Conservation (phyloP, 495 filamentous ascomycete species). For the Neurospora sp. region DNA sequence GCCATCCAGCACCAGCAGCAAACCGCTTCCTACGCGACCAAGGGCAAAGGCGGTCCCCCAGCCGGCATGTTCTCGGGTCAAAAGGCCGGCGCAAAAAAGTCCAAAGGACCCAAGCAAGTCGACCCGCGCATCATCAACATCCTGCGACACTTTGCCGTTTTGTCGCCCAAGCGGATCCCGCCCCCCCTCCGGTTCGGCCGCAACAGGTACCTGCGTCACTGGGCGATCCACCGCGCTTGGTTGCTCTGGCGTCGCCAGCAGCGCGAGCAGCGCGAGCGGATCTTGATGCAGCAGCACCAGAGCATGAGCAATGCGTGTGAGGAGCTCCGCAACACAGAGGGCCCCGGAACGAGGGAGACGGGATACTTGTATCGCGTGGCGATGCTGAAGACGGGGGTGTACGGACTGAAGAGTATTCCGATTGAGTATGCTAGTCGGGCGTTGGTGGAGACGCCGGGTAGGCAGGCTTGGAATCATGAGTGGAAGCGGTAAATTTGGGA, state of each 20-base stretch:
- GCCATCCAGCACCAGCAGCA: slow-evolving; percentile 1
- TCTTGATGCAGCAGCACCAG: slow-evolving; percentile 64
- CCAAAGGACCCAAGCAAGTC: slow-evolving; percentile 19
- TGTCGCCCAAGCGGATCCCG: slow-evolving; percentile 32
- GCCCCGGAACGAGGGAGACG: slow-evolving; percentile 46
- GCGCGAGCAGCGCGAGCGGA: slow-evolving; percentile 47
- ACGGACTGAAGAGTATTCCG: slow-evolving; percentile 52
- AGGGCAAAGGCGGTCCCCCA: neutral
- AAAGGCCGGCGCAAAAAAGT: neutral
- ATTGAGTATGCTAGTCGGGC: slow-evolving; percentile 71
- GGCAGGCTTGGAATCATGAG: slow-evolving; percentile 68
- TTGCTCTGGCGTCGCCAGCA: slow-evolving; percentile 57
- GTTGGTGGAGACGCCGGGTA: slow-evolving; percentile 67
- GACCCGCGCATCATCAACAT: slow-evolving; percentile 22
- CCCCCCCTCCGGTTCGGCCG: slow-evolving; percentile 79
- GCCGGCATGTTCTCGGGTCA: slow-evolving; percentile 1
- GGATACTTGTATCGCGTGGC: slow-evolving; percentile 75
- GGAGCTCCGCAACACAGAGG: slow-evolving; percentile 60
- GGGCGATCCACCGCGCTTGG: slow-evolving; percentile 98
- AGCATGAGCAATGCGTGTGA: slow-evolving; percentile 73
- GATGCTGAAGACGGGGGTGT: slow-evolving; percentile 76
- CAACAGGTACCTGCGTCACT: slow-evolving; percentile 84
- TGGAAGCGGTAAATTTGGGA: slow-evolving; percentile 38
- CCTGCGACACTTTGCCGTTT: slow-evolving; percentile 17
- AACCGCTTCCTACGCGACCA: neutral